Conservation (phyloP, 306 rosid genomes). For the Sicyos edulis region DNA sequence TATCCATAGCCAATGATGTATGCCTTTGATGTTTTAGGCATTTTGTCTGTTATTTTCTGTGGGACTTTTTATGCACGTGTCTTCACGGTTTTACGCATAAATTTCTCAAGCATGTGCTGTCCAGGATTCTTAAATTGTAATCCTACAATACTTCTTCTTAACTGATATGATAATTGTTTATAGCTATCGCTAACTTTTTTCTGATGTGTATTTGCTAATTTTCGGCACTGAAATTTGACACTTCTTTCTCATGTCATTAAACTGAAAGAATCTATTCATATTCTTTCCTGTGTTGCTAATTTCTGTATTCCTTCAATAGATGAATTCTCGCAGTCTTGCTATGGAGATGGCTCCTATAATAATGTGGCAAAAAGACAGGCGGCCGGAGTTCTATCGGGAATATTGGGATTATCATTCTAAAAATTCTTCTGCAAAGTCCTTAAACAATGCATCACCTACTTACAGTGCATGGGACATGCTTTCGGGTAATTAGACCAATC, state of each 20-base stretch:
- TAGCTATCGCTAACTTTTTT: neutral
- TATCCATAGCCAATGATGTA: neutral
- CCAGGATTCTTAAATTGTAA: neutral
- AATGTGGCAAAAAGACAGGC: constrained; percentile 63
- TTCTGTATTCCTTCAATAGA: constrained; percentile 32
- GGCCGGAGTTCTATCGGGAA: constrained; percentile 57
- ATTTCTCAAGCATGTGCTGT: neutral
- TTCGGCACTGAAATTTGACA: neutral
- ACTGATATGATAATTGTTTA: neutral
- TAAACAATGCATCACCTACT: constrained; percentile 42
- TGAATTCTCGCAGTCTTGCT: constrained; percentile 77
- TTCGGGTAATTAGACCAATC: constrained; percentile 37
- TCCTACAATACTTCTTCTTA: neutral
- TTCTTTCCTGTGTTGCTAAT: no score
- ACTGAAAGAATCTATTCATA: no score
- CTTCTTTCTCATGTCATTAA: neutral
- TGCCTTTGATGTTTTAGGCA: neutral
- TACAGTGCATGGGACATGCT: constrained; percentile 71
- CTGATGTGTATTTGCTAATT: neutral
- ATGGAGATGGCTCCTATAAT: constrained; percentile 88
- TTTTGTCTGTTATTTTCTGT: neutral
- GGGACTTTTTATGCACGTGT: neutral
- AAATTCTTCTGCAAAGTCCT: constrained; percentile 49
- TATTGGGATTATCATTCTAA: constrained; percentile 59
- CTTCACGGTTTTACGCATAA: neutral